These are phyloP conservation scores for Narthecium ossifragum DNA, from an alignment of 106 monocot genomes.

Conservation along the genomic window DNA sequence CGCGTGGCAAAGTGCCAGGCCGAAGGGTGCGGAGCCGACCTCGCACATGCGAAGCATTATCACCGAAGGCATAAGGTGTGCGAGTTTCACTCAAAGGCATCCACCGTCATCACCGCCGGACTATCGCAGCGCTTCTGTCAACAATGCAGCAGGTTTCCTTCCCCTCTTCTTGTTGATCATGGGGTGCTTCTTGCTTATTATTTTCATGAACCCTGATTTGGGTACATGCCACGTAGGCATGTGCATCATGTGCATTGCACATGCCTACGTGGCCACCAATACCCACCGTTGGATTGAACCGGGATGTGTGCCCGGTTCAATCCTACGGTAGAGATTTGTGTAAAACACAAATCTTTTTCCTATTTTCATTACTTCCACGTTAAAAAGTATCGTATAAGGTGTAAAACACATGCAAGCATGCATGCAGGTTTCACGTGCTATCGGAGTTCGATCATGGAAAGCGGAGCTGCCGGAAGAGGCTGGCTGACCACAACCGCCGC, in stretches of 20 bases:
- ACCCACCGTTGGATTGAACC: no score
- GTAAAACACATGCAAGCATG: no score
- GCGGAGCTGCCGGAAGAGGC: conserved; percentile 34
- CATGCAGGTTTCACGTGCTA: conserved; percentile 41
- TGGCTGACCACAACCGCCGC: conserved; percentile 41
- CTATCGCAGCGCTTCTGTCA: conserved; percentile 85
- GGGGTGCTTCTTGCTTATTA: no score
- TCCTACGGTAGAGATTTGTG: no score
- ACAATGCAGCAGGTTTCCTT: conserved; percentile 86
- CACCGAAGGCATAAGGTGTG: conserved; percentile 87
- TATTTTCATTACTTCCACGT: no score
- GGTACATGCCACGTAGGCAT: no score
- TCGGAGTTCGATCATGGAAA: conserved; percentile 43
- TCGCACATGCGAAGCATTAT: conserved; percentile 68
- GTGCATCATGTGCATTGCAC: no score
- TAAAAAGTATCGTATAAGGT: no score
- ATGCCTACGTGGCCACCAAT: no score
- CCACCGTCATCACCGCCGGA: conserved; percentile 65
- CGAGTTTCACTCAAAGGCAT: conserved; percentile 73
- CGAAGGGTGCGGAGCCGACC: conserved; percentile 63
- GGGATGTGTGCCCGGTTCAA: no score
- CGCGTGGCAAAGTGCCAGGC: conserved; percentile 59
- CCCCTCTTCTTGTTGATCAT: neutral
- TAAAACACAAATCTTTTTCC: neutral
- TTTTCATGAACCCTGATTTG: no score